Evolutionary conservation across 805 yeast species (phyloP).

Genomic region (Myxozyma lipomycoides): DNA sequence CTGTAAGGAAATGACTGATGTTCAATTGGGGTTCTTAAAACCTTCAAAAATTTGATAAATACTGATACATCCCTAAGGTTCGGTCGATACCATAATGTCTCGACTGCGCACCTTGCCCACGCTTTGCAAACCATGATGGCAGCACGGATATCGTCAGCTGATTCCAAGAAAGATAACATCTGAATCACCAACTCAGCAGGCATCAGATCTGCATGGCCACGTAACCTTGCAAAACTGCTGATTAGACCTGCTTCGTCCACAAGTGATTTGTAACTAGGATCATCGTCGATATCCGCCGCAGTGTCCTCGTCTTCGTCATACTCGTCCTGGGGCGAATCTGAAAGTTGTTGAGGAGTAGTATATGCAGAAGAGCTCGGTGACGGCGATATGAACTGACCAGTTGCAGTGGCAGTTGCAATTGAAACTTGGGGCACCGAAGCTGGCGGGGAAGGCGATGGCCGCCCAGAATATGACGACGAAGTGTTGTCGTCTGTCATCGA

Average conservation of each 20-base stretch:
- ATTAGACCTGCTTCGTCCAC: neutral
- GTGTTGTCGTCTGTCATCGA: no score
- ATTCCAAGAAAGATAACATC: conserved; percentile 14
- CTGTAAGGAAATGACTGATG: conserved; percentile 59
- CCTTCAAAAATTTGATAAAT: conserved; percentile 51
- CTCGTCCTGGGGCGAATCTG: conserved; percentile 24
- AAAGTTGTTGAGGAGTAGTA: conserved; percentile 22
- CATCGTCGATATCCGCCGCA: conserved; percentile 5
- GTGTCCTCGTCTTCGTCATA: conserved; percentile 24
- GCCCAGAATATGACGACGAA: no score
- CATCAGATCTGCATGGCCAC: conserved; percentile 6
- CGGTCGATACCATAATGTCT: conserved; percentile 85
- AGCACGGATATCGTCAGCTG: conserved; percentile 16
- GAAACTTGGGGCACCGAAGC: neutral
- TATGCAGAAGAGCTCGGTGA: conserved; percentile 23
- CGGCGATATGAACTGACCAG: conserved; percentile 4
- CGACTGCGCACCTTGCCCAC: conserved; percentile 76
- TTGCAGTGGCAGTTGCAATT: neutral
- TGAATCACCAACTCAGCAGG: conserved; percentile 22
- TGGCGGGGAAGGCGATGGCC: neutral
- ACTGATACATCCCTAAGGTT: conserved; percentile 51
- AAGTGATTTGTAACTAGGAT: neutral
- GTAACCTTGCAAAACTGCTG: neutral
- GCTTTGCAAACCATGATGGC: conserved; percentile 65
- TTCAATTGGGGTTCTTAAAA: conserved; percentile 50